Evolutionary conservation across 2,329 filamentous ascomycete species (phyloP), one percentile per base, ranked within the genome.

Genomic region (Fusarium veterinarium): DNA sequence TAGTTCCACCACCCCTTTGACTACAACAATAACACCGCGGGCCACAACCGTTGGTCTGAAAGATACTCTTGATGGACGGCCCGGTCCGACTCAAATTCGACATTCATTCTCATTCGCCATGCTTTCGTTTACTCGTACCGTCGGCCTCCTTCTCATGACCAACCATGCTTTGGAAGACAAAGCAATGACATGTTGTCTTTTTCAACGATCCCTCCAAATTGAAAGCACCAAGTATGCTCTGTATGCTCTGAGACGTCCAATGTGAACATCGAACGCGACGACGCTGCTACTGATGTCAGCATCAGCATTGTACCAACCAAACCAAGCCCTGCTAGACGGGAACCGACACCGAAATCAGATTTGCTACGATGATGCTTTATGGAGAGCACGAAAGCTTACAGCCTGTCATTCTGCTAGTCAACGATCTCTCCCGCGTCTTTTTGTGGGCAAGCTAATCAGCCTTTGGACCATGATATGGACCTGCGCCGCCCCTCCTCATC

Each of bases 71-170:
- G 66, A 67, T 65, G 67, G 72, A 79, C 77, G 77, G 77, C 71
- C 76, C 77, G 77, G 74, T 78, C 77, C 77, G 76, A 72, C 55
- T 58, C 60, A 72, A 75, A 62, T 67, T 61, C 61, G 31, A 73
- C 55, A 49, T 35, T 53, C 42, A 48, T 53, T 65, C 59, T 68
- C 52, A 77, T 78, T 78, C 66, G 69, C 56, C 48, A 57, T 73
- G 35, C 28, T 23, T 68, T 77, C 71, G 71, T 76, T 75, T 77
- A 67, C 60, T 73, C 58, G 65, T 48, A 57, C 57, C 48, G 55
- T 52, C 42, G 62, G 60, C 53, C 62, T 66, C 41, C 55, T 56
- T 72, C 38, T 44, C 53, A 70, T 46, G 28, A 38, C 56, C 46
- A 69, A 64, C 44, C 57, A 61, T 35, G 44, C 52, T 60, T 64